These are phyloP conservation scores for Paspalum notatum DNA, from an alignment of 176 grass and related monocot species.

Conservation along the genomic window DNA sequence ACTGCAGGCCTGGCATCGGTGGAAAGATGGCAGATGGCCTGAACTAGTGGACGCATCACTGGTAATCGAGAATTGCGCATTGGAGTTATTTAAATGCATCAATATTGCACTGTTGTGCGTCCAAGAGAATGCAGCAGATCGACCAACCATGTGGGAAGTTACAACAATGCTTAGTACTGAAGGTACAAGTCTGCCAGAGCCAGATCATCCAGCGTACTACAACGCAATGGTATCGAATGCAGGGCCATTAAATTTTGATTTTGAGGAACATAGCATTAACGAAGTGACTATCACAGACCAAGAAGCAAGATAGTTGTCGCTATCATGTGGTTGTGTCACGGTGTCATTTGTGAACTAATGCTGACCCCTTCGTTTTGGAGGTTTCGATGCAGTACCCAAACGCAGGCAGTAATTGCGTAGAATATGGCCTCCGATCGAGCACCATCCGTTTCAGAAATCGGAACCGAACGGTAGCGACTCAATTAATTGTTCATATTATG, in stretches of 20 bases:
- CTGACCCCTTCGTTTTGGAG: no score
- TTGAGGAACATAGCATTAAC: neutral
- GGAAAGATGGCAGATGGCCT: conserved; percentile 3
- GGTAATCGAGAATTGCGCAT: neutral
- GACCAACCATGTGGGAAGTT: conserved; percentile 6
- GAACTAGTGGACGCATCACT: neutral
- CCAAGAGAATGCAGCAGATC: neutral
- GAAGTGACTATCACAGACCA: conserved; percentile 1
- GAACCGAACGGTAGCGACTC: no score
- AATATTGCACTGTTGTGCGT: no score
- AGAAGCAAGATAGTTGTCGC: neutral
- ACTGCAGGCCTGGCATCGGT: neutral
- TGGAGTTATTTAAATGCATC: neutral
- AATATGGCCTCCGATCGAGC: no score
- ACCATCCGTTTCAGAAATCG: no score
- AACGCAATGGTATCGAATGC: neutral
- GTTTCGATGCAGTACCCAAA: no score
- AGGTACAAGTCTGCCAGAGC: neutral
- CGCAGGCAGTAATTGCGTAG: no score
- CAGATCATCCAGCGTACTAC: neutral
- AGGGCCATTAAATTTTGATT: neutral
- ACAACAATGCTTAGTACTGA: neutral
- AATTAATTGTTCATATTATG: no score
- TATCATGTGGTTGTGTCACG: no score
- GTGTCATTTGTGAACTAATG: no score